These are phyloP conservation scores for Arabidopsis lyrata DNA, from an alignment of 441 rosid species.

Conservation along the genomic window DNA sequence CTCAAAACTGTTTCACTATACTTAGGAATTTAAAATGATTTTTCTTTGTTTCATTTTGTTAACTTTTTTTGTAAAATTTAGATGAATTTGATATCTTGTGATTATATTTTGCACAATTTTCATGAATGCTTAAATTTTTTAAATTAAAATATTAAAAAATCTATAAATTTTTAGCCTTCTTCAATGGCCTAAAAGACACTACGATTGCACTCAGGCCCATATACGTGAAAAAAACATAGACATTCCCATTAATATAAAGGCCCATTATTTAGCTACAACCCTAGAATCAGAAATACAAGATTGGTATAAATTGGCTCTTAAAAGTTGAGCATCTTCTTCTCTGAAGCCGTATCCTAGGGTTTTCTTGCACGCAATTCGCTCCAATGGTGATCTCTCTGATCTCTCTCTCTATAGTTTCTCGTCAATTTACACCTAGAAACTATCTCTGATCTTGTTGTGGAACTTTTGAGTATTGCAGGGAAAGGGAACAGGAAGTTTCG, in stretches of 20 bases:
- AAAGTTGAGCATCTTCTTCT: background rate
- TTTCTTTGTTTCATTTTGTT: no score
- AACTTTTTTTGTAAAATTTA: no score
- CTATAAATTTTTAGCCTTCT: background rate
- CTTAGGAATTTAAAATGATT: no score
- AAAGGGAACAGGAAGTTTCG: conserved; percentile 64
- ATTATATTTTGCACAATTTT: no score
- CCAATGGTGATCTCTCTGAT: conserved; percentile 37
- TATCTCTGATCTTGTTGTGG: conserved; percentile 24
- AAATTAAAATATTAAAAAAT: no score
- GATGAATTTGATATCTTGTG: no score
- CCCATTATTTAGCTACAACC: conserved; percentile 30
- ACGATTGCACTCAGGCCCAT: background rate
- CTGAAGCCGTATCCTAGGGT: conserved; percentile 39
- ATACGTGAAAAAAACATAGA: background rate
- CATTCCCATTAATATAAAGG: conserved; percentile 18
- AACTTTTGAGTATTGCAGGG: conserved; percentile 44
- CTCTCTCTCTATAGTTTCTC: background rate
- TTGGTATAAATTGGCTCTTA: conserved; percentile 27
- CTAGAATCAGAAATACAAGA: conserved; percentile 27
- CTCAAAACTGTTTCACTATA: no score
- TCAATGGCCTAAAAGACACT: background rate
- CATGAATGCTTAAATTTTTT: no score
- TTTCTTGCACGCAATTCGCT: conserved; percentile 29
- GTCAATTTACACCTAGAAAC: background rate